Percentiles rank a stretch among this genome's conserved stretches.
Conservation (phyloP, 139 green algal genomes). For the Micractinium sp. region DNA sequence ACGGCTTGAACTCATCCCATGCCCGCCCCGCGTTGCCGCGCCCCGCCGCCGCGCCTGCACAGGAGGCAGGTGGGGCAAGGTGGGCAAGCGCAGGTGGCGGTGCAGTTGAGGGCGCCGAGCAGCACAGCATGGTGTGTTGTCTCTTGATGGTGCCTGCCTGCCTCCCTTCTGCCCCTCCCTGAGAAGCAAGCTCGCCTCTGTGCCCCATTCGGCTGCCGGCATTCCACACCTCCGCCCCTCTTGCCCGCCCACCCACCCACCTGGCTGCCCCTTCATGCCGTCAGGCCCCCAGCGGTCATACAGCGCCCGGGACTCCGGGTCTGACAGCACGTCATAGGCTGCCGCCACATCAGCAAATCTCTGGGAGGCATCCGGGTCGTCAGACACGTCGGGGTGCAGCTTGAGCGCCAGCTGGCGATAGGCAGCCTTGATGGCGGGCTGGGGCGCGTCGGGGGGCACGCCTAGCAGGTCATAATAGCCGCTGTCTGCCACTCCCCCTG, state of each 20-base stretch:
- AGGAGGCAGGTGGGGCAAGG: not conserved
- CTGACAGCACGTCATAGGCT: conserved; percentile 59
- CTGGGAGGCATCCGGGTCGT: conserved; percentile 38
- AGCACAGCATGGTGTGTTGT: not conserved
- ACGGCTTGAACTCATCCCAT: conserved; percentile 72
- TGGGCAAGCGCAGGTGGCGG: not conserved
- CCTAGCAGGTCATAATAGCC: conserved; percentile 40
- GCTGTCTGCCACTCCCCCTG: not conserved
- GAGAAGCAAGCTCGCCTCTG: no score
- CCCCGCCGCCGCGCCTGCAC: conserved; percentile 40
- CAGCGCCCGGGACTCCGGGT: conserved; percentile 39
- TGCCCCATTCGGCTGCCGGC: no score
- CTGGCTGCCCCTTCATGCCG: conserved; percentile 45
- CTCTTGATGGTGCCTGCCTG: not conserved
- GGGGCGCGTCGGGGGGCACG: conserved; percentile 3
- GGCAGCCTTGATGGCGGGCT: conserved; percentile 80
- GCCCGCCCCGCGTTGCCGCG: conserved; percentile 48
- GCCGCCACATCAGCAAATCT: conserved; percentile 50
- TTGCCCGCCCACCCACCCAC: not conserved
- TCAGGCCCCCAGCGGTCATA: conserved; percentile 57
- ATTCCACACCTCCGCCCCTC: not conserved
- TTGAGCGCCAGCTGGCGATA: conserved; percentile 84
- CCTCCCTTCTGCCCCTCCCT: not conserved
- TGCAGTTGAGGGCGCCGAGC: not conserved
- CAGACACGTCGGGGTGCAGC: conserved; percentile 84